Percentiles rank a stretch among this genome's conserved stretches.
Conservation (phyloP, 2,329 filamentous ascomycete species). For the Fusarium temperatum region DNA sequence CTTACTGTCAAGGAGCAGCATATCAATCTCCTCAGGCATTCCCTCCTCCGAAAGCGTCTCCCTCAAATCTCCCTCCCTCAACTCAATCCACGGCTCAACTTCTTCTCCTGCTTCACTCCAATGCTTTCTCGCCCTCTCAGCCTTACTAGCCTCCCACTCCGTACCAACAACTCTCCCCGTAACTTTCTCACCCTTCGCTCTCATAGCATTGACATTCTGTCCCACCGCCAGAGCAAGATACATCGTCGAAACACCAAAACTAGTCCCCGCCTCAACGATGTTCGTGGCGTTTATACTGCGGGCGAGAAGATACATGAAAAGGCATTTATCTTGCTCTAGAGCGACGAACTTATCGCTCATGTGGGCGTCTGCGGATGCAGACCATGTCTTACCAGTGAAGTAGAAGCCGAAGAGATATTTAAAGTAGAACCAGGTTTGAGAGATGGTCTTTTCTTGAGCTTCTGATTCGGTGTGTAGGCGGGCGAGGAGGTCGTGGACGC, state of each 20-base stretch:
- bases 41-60: constrained; percentile 58
- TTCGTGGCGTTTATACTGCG: constrained; percentile 58
- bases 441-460: constrained; percentile 39
- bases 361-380: constrained; percentile 44
- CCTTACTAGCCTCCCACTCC: constrained; percentile 66
- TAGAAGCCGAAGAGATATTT: constrained; percentile 34
- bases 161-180: constrained; percentile 62
- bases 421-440: constrained; percentile 42
- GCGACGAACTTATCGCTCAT: constrained; percentile 69
- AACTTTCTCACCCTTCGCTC: constrained; percentile 27
- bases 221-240: constrained; percentile 68
- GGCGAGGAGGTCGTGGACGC: constrained; percentile 39
- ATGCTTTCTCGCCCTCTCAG: constrained; percentile 58
- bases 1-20: constrained; percentile 71
- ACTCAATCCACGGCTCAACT: constrained; percentile 62
- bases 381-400: constrained; percentile 38
- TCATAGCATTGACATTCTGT: constrained; percentile 51
- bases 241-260: constrained; percentile 70
- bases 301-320: constrained; percentile 64
- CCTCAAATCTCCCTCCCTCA: constrained; percentile 65
- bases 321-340: constrained; percentile 66
- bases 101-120: constrained; percentile 62
- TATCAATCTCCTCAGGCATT: constrained; percentile 59
- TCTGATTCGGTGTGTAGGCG: constrained; percentile 42
- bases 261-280: constrained; percentile 70